Percentiles rank a stretch among this genome's conserved stretches.
phyloP scores from a whole-genome alignment of 1,139 yeast genomes.

The Yamadazyma taylorii region DNA sequence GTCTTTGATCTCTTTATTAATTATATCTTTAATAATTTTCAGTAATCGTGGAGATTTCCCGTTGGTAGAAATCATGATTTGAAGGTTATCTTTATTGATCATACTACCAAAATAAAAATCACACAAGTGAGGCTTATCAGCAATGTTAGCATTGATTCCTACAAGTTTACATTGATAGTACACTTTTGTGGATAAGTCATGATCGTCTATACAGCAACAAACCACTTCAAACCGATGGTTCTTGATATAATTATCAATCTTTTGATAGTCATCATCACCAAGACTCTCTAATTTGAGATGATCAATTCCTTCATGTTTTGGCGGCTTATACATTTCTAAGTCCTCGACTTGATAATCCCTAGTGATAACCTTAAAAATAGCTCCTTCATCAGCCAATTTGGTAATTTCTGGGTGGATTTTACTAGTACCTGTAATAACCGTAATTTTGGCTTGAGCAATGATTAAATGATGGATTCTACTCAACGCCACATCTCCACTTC shows the following conservation, averaged over 20 bases:
- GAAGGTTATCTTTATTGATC: conserved; percentile 74
- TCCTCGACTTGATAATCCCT: conserved; percentile 47
- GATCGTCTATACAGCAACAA: conserved; percentile 76
- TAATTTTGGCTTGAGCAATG: conserved; percentile 67
- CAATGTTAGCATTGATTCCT: conserved; percentile 73
- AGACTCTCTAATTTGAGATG: conserved; percentile 20
- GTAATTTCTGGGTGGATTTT: conserved; percentile 46
- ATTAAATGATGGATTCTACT: conserved; percentile 67
- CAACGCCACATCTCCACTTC: conserved; percentile 82
- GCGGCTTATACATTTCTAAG: conserved; percentile 44
- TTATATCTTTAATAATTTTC: conserved; percentile 59
- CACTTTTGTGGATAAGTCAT: conserved; percentile 55
- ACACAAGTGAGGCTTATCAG: conserved; percentile 80
- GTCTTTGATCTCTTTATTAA: conserved; percentile 46
- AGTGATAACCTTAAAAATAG: conserved; percentile 38
- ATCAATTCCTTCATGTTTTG: not conserved
- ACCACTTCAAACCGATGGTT: conserved; percentile 59
- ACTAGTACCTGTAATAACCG: conserved; percentile 57
- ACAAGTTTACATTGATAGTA: conserved; percentile 57
- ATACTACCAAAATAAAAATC: conserved; percentile 87
- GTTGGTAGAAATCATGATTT: conserved; percentile 80
- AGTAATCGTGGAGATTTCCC: conserved; percentile 82
- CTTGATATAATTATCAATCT: conserved; percentile 33
- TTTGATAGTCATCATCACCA: conserved; percentile 26
- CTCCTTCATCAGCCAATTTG: conserved; percentile 39